These are phyloP conservation scores for Physcia stellaris DNA, from an alignment of 495 filamentous ascomycete genomes.

Conservation along the genomic window DNA sequence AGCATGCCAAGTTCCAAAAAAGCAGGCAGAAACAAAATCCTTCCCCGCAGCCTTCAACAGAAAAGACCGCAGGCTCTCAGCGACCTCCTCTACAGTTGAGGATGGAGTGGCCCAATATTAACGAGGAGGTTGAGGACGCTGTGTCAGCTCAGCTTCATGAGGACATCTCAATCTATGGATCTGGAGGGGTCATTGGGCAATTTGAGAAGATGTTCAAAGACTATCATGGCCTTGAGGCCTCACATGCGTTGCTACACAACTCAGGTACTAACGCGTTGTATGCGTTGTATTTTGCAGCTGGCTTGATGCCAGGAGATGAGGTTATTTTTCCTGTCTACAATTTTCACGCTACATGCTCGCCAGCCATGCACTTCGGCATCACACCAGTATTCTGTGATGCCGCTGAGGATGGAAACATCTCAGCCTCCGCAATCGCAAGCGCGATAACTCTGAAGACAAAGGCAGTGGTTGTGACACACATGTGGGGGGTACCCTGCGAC, in stretches of 20 bases:
- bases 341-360: constrained; percentile 6
- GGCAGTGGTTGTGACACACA: constrained; percentile 3
- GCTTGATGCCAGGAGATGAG: constrained; percentile 3
- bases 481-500: constrained; percentile 7
- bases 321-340: constrained; percentile 7
- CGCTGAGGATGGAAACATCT: background rate
- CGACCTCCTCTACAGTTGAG: too few species aligned
- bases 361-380: constrained; percentile 5
- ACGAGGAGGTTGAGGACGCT: background rate
- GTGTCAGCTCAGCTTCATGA: constrained; percentile 1
- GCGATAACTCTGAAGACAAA: constrained; percentile 1
- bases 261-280: constrained; percentile 6
- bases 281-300: constrained; percentile 1
- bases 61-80: too few species aligned
- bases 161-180: constrained; percentile 3
- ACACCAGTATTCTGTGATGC: constrained; percentile 4
- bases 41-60: background rate
- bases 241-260: constrained; percentile 1
- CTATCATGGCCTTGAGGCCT: background rate
- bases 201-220: constrained; percentile 5
- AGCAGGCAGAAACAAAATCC: background rate
- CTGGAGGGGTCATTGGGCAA: constrained; percentile 1
- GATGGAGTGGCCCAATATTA: constrained; percentile 1
- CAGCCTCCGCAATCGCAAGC: background rate
- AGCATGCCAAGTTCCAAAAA: background rate